Base-by-base conservation (phyloP, 495 filamentous ascomycete genomes). In the Penicillium coprophilum region DNA sequence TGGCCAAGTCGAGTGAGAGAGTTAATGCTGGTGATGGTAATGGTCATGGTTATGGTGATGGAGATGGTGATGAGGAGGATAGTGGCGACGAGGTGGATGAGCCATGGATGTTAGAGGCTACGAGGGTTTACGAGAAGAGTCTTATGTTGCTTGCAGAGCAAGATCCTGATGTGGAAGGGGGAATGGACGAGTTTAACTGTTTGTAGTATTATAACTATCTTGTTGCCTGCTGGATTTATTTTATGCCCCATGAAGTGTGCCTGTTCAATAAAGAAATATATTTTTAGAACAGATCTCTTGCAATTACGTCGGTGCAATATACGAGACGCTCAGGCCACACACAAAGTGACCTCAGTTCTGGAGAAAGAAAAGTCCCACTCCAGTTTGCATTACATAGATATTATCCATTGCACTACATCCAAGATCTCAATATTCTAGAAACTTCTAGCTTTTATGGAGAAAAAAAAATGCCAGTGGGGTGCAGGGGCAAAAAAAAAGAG, bases 51-150 rank as follows among this genome's bases (percentile, higher is more conserved):
- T n/a, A 75, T 44, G 70, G 70, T 12, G 72, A 67, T 38, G 72
- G 58, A 6, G 72, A 69, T 46, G 65, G 67, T 15, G 71, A 75
- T 48, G 65, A 67, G 24, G 71, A 75, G 39, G 72, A 74, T 30
- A 46, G 44, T 46, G 44, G 44, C 3, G 44, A 47, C 17, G 72
- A 71, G 4, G 12, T 28, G 1, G 65, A 69, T 6, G 69, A 67
- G 27, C 69, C 70, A 31, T 82, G 78, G 76, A 75, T 83, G 59
- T 86, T 92, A 81, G 85, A 90, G 57, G 80, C 88, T 46, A 87
- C 84, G 0, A 78, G 79, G 58, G 86, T 95, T 0, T 96, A 92
- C 71, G 89, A 93, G 68, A 78, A 79, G 62, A 92, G 89, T 0
- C 77, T 96, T 57, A 80, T 87, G 47, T 78, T 87, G 67, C 69